These are phyloP conservation scores for Aureobasidium sp. DNA, from an alignment of 2,329 filamentous ascomycete genomes.

Conservation along the genomic window DNA sequence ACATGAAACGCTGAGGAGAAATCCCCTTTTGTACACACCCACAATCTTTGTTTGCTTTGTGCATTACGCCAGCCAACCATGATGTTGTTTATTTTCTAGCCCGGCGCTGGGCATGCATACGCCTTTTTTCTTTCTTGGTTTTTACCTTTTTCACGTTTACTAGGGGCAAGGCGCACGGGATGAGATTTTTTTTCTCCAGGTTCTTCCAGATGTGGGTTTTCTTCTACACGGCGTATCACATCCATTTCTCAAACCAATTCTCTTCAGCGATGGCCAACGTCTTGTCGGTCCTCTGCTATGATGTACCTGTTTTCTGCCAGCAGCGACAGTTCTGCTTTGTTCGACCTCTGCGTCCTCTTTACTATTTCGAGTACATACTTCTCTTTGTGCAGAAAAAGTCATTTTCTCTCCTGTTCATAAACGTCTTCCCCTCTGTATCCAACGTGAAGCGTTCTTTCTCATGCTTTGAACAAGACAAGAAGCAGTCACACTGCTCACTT, in stretches of 20 bases:
- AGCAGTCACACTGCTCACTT: background rate
- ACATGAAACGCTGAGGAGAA: constrained; percentile 30
- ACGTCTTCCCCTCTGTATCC: too few species aligned
- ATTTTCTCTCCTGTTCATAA: background rate
- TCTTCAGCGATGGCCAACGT: background rate
- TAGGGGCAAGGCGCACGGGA: background rate
- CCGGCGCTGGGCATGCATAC: background rate
- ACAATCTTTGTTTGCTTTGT: background rate
- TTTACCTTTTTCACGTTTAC: background rate
- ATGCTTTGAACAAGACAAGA: too few species aligned
- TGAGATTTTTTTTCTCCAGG: background rate
- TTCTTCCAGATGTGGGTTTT: background rate
- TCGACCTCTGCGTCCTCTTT: background rate
- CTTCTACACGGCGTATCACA: background rate
- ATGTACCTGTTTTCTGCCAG: background rate
- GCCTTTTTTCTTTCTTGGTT: background rate
- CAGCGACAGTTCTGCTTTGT: background rate
- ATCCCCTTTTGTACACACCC: background rate
- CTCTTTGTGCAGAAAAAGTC: background rate
- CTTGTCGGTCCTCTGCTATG: background rate
- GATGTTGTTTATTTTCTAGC: constrained; percentile 4
- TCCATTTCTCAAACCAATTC: background rate
- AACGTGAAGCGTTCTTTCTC: too few species aligned
- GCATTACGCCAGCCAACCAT: background rate
- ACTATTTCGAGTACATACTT: constrained; percentile 1